A percentile compares a stretch with the other conserved stretches of the same genome.
phyloP scores from a whole-genome alignment of 768 basidiomycete genomes.

The Leccinum uliginosum region DNA sequence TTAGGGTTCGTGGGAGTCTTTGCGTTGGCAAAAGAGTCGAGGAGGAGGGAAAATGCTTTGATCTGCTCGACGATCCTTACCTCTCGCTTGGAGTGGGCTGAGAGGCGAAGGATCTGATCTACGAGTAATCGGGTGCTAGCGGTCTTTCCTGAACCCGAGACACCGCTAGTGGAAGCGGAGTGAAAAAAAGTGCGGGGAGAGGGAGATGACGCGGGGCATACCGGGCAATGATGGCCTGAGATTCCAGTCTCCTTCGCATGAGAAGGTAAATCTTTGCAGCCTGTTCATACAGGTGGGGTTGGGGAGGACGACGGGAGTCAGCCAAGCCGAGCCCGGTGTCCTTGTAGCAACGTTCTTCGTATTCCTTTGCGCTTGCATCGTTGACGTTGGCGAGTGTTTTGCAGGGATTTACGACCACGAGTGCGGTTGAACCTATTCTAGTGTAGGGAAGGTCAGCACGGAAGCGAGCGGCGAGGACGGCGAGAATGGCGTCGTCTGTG shows the following conservation, averaged over 20 bases:
- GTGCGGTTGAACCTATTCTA: slow-evolving; percentile 43
- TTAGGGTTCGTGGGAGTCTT: slow-evolving; percentile 62
- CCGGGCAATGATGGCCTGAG: slow-evolving; percentile 56
- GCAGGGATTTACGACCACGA: slow-evolving; percentile 59
- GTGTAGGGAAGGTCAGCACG: slow-evolving; percentile 56
- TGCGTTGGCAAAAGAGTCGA: slow-evolving; percentile 63
- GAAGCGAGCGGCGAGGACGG: slow-evolving; percentile 52
- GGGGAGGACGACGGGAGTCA: slow-evolving; percentile 36
- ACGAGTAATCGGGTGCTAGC: slow-evolving; percentile 47
- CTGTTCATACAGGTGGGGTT: slow-evolving; percentile 60
- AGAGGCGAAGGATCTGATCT: slow-evolving; percentile 57
- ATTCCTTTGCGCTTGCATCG: slow-evolving; percentile 55
- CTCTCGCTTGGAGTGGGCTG: slow-evolving; percentile 55
- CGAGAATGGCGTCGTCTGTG: slow-evolving; percentile 52
- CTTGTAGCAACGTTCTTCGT: slow-evolving; percentile 52
- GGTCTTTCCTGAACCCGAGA: slow-evolving; percentile 62
- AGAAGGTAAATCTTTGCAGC: slow-evolving; percentile 57
- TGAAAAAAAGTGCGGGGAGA: slow-evolving; percentile 12
- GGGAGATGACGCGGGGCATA: slow-evolving; percentile 22
- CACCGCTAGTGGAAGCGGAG: slow-evolving; percentile 39
- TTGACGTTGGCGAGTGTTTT: slow-evolving; percentile 53
- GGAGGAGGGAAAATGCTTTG: slow-evolving; percentile 48
- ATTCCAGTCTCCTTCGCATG: slow-evolving; percentile 50
- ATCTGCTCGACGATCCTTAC: slow-evolving; percentile 50
- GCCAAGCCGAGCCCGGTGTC: slow-evolving; percentile 43